Conservation (phyloP, 176 grass and related monocot species). For the Eragrostis curvula region DNA sequence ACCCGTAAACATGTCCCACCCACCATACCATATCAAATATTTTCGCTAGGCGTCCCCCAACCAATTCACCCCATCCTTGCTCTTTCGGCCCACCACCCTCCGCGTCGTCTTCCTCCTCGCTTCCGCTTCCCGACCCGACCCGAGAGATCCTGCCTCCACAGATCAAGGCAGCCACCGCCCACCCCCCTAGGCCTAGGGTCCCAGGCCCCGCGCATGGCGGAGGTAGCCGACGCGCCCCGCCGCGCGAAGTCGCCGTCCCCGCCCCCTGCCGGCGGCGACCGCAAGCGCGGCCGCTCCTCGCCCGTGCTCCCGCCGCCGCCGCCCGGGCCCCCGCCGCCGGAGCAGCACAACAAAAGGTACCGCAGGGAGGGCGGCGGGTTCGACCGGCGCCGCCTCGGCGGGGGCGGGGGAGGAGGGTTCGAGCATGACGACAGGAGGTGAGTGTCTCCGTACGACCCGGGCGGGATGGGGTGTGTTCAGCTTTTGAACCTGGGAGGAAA, state of each 20-base stretch:
- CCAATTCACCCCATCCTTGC: too few species aligned
- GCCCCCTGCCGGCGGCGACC: slow-evolving; percentile 9
- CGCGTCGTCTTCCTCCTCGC: not conserved
- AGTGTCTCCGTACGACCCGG: slow-evolving; percentile 2
- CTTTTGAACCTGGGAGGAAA: not conserved
- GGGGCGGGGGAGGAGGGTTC: slow-evolving; percentile 48
- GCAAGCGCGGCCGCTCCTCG: slow-evolving; percentile 58
- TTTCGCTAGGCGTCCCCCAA: not conserved
- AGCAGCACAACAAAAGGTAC: slow-evolving; percentile 54
- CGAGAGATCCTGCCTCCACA: slow-evolving; percentile 23
- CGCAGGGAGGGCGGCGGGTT: slow-evolving; percentile 73
- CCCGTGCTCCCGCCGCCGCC: slow-evolving; percentile 70
- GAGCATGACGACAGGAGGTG: slow-evolving; percentile 65
- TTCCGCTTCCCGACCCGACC: slow-evolving; percentile 21
- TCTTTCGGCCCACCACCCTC: not conserved
- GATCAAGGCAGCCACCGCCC: slow-evolving; percentile 11
- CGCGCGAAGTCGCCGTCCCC: slow-evolving; percentile 14
- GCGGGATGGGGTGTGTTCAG: too few species aligned
- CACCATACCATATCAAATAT: not conserved
- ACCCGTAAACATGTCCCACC: not conserved
- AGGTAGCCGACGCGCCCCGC: slow-evolving; percentile 61
- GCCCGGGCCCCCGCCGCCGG: slow-evolving; percentile 51
- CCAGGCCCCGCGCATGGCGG: slow-evolving; percentile 59
- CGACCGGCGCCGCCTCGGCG: slow-evolving; percentile 74
- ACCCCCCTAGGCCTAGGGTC: not conserved